Evolutionary conservation across 2,329 filamentous ascomycete species (phyloP), one percentile per base, ranked within the genome.

Genomic region (Botryosphaeria agaves): DNA sequence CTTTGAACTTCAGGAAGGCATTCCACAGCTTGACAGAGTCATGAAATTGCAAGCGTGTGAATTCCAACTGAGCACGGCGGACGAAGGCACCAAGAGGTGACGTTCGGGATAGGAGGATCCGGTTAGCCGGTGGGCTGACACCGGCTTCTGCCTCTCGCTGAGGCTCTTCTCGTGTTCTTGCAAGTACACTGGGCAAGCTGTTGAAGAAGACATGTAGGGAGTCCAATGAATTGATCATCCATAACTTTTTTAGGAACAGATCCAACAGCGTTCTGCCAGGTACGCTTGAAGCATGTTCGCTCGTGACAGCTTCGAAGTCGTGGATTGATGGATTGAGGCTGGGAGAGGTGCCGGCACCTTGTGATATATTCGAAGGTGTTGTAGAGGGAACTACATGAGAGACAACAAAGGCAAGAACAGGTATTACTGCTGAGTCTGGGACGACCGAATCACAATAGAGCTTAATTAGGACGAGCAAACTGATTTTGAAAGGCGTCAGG

Each of bases 191-290:
- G 4, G 59, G 53, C 11, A 78, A 61, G 14, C 58, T 57, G 18
- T 67, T 64, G 45, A 92, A 81, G 49, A 92, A 87, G 2, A 62
- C 60, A 44, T 85, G 72, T n/a, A 95, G 56, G 0, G 74, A 70
- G 53, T 95, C 72, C 7, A 91, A 66, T 14, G 78, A 87, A 46
- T 85, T 73, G 39, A 95, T 71, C 11, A 66, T 64, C 87, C 89
- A 95, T 15, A 95, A 59, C 38, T 74, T 76, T 32, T 71, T 69
- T 8, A 95, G 64, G 33, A 94, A 81, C 2, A 78, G 59, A 46
- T 95, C 84, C 72, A 85, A 89, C n/a, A 94, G 56, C n/a, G 69
- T 76, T 28, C 79, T 68, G 3, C 83, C 83, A 0, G 83, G 78
- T 33, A 82, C 56, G 6, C 52, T 61, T 1, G 66, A 69, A 8